These are phyloP conservation scores for Cercospora sojina DNA, from an alignment of 2,329 filamentous ascomycete species.

Conservation along the genomic window DNA sequence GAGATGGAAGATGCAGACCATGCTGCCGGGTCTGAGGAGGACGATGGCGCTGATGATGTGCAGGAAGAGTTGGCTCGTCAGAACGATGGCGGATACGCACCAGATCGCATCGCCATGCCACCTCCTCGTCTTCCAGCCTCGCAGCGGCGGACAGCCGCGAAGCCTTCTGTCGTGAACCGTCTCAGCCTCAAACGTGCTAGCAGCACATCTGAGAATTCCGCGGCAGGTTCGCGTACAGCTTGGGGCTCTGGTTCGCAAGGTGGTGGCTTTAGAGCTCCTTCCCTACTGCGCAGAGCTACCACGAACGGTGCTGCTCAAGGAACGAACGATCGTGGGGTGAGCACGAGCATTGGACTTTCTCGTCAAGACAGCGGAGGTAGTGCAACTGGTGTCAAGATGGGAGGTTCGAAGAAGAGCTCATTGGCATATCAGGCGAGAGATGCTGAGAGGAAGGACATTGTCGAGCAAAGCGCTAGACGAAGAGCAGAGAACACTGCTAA, in stretches of 20 bases:
- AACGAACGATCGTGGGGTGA: slow-evolving; percentile 43
- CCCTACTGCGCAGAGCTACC: slow-evolving; percentile 70
- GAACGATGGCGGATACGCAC: slow-evolving; percentile 38
- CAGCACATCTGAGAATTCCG: slow-evolving; percentile 24
- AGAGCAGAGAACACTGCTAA: slow-evolving; percentile 50
- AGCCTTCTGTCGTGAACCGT: slow-evolving; percentile 64
- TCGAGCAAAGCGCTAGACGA: slow-evolving; percentile 54
- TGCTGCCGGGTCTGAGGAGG: not conserved
- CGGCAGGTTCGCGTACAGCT: slow-evolving; percentile 30
- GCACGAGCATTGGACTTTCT: slow-evolving; percentile 28
- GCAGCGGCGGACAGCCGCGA: slow-evolving; percentile 41
- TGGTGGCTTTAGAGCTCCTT: slow-evolving; percentile 64
- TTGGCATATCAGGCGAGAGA: slow-evolving; percentile 61
- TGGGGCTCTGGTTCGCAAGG: slow-evolving; percentile 43
- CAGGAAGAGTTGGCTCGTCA: slow-evolving; percentile 28
- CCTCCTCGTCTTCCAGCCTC: slow-evolving; percentile 43
- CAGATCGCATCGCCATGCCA: slow-evolving; percentile 32
- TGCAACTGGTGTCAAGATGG: slow-evolving; percentile 42
- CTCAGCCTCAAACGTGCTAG: slow-evolving; percentile 60
- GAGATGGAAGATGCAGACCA: slow-evolving; percentile 47
- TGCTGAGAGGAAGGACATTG: slow-evolving; percentile 52
- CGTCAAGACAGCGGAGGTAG: slow-evolving; percentile 30
- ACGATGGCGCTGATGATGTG: slow-evolving; percentile 51
- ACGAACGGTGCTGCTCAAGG: slow-evolving; percentile 45
- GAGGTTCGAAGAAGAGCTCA: slow-evolving; percentile 58